Base-by-base conservation (phyloP, 495 filamentous ascomycete genomes). In the Aspergillus sparsus region DNA sequence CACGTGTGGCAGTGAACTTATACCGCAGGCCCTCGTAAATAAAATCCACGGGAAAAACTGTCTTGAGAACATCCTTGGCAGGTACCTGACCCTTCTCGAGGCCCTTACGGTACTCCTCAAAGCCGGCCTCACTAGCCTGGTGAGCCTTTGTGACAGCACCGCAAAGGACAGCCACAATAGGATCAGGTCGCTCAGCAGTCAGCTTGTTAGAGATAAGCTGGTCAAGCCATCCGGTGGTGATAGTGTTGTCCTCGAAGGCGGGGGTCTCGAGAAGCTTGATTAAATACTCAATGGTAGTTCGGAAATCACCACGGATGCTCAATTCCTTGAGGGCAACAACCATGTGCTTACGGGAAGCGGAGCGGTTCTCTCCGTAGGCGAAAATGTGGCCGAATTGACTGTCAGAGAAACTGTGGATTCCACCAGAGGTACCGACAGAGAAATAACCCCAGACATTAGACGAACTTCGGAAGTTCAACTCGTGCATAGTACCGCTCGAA, bases 361-460 rank as follows among this genome's bases (percentile, higher is more conserved):
- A 85, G 67, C 94, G 87, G 74, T 93, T 98, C 82, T 99, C 94
- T 63, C 94, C 94, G 68, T 97, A 99, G 61, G 94, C 94, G 74
- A 99, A 99, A 68, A 99, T 98, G 75, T 99, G 94, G 74, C 94
- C 94, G 68, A 99, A 99, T 74, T 99, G 94, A 69, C 89, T 93
- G 83, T 99, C 94, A 4, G 94, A 97, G 82, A 96, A 99, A 71
- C 89, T 96, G 85, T 99, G 94, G 64, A 99, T 99, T 76, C 92
- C 91, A 80, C 92, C 92, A 41, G 91, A 85, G 15, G 92, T 92
- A 77, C 94, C 90, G 74, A 99, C 94, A 35, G 94, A 99, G 86
- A 99, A 99, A 77, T 99, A 99, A 82, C 94, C 94, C 94, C 94
- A 99, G 41, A 97, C 94, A 67, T 99, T 99, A 46, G 94, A 97